Base-by-base conservation (phyloP, 2,329 filamentous ascomycete genomes). In the Volutella citrinella region DNA sequence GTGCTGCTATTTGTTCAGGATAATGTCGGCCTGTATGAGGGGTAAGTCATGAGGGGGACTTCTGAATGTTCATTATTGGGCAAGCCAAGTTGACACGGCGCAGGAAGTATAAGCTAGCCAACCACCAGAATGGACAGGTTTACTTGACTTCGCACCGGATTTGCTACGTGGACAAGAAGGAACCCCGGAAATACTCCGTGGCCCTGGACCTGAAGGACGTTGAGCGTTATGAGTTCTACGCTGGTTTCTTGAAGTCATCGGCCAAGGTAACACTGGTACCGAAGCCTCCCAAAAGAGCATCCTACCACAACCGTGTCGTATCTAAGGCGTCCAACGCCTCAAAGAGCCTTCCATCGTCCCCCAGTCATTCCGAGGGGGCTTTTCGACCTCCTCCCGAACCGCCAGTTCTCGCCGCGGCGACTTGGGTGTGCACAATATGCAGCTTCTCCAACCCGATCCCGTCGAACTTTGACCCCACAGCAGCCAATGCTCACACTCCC, bases 371-470 rank as follows among this genome's bases (percentile, higher is more conserved):
- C 16, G 67, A 71, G 21, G 65, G 62, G 26, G 57, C 63, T 4
- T 64, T 69, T 42, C 60, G 70, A 15, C 49, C 54, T 13, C 55
- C 57, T 6, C 30, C 54, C 11, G 59, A 60, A 27, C 66, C 75
- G 19, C 49, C 69, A 2, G 63, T 73, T 11, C 59, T 69, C 11
- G 74, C 71, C 46, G 76, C 72, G 40, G 87, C 87, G 6, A 96
- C 89, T 5, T 97, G 91, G 91, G 82, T 97, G 14, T 97, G 91
- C 65, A 84, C 87, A 3, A 97, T 97, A 53, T 97, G 91, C 70
- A 91, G 86, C 48, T 94, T 95, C 56, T 91, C 90, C 9, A 97
- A 97, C 54, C 84, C 87, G 0, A 81, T 96, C 2, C 90, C 93
- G 1, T 86, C 87, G 22, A 96, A 95, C 59, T 97, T 97, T 58